Evolutionary conservation across 768 basidiomycete species (phyloP).

Genomic region (Harrya chromipes): DNA sequence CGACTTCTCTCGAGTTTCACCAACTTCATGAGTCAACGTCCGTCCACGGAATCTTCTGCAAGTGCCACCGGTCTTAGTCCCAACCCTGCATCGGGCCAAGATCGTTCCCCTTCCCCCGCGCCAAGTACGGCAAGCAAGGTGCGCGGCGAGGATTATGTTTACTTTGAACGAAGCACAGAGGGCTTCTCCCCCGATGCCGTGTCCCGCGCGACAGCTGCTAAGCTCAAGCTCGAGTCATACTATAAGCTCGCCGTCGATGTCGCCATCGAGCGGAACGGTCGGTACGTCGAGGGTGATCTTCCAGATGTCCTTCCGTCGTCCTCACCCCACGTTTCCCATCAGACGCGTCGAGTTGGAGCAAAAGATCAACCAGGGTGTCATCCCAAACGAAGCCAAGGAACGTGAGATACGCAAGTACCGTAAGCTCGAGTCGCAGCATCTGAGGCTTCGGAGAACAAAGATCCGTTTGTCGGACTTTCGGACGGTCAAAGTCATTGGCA

Average conservation of each 20-base stretch:
- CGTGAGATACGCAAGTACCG: slow-evolving; percentile 86
- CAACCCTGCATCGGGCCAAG: slow-evolving; percentile 16
- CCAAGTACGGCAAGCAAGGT: slow-evolving; percentile 30
- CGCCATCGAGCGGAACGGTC: slow-evolving; percentile 91
- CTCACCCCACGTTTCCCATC: slow-evolving; percentile 1
- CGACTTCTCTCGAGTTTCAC: slow-evolving; percentile 6
- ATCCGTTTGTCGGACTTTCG: slow-evolving; percentile 91
- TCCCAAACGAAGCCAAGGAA: slow-evolving; percentile 79
- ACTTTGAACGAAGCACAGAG: slow-evolving; percentile 85
- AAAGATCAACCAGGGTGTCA: slow-evolving; percentile 69
- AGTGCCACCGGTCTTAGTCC: slow-evolving; percentile 18
- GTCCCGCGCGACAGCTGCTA: slow-evolving; percentile 88
- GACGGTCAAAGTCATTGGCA: slow-evolving; percentile 98
- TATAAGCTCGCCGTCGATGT: slow-evolving; percentile 98
- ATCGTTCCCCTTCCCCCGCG: slow-evolving; percentile 30
- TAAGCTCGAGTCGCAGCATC: slow-evolving; percentile 82
- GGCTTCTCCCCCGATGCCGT: slow-evolving; percentile 84
- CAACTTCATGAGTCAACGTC: slow-evolving; percentile 30
- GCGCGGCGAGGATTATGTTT: slow-evolving; percentile 69
- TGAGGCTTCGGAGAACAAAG: slow-evolving; percentile 90
- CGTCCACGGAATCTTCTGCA: slow-evolving; percentile 26
- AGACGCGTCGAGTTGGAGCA: slow-evolving; percentile 88
- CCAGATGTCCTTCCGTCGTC: not conserved
- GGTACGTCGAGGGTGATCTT: slow-evolving; percentile 45
- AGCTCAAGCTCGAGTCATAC: slow-evolving; percentile 95